phyloP scores from a whole-genome alignment of 2,329 filamentous ascomycete genomes.

The Pyrenophora teres region DNA sequence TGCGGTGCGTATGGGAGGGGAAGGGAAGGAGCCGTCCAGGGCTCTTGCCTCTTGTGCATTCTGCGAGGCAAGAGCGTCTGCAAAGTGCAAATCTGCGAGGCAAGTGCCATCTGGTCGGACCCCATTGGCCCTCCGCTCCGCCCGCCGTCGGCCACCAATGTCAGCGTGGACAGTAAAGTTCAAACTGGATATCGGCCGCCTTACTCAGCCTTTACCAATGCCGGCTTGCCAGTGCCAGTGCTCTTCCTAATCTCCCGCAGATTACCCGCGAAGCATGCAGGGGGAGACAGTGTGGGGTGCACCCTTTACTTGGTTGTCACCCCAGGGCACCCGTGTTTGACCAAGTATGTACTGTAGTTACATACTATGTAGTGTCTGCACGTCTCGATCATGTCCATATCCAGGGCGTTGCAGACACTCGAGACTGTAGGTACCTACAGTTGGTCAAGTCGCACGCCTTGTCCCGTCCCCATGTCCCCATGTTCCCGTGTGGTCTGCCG shows the following conservation, averaged over 20 bases:
- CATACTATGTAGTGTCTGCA: constrained; percentile 3
- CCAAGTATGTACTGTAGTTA: neutral
- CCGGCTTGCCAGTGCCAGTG: neutral
- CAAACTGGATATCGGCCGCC: no score
- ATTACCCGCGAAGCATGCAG: constrained; percentile 22
- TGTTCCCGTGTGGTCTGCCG: no score
- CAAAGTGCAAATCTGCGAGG: constrained; percentile 7
- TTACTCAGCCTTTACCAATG: neutral
- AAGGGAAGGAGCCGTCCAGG: constrained; percentile 13
- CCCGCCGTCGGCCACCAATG: constrained; percentile 9
- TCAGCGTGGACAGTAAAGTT: no score
- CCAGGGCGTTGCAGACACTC: no score
- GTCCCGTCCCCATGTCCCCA: no score
- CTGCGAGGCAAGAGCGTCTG: neutral
- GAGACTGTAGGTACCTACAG: no score
- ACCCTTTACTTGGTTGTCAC: constrained; percentile 3
- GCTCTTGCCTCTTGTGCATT: constrained; percentile 8
- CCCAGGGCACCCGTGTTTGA: constrained; percentile 8
- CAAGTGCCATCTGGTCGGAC: neutral
- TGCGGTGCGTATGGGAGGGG: no score
- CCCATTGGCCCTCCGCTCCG: neutral
- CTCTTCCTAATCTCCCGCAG: constrained; percentile 29
- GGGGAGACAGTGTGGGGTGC: constrained; percentile 26
- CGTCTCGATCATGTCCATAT: neutral
- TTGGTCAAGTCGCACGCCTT: no score